Evolutionary conservation across 2,329 filamentous ascomycete species (phyloP).

Genomic region (Trichocomaceae sp.): DNA sequence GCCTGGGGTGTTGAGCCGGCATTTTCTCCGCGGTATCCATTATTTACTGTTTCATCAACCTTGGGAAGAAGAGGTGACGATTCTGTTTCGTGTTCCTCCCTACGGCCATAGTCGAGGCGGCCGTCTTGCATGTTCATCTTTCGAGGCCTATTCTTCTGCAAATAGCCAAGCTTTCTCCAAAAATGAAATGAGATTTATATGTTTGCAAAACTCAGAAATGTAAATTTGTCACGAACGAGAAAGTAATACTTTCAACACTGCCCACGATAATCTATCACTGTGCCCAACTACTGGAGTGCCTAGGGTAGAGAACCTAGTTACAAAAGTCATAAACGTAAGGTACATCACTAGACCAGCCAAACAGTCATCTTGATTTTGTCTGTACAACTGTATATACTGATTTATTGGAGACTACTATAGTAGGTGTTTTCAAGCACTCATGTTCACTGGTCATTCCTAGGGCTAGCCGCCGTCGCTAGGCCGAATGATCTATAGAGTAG

Average conservation of each 20-base stretch:
- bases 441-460: not conserved
- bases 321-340: not conserved
- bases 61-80: conserved; percentile 11
- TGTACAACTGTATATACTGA: not conserved
- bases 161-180: not conserved
- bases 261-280: not conserved
- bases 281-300: no score
- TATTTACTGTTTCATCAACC: not conserved
- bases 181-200: not conserved
- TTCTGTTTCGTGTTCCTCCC: conserved; percentile 6
- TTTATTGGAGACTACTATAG: not conserved
- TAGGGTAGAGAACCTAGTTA: no score
- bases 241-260: not conserved
- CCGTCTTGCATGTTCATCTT: not conserved
- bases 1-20: not conserved
- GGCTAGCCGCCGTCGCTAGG: not conserved
- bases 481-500: not conserved
- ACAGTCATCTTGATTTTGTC: not conserved
- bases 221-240: not conserved
- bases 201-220: not conserved
- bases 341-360: not conserved
- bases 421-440: not conserved
- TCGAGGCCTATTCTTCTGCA: no score
- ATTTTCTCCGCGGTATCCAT: not conserved
- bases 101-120: not conserved